Base-by-base conservation (phyloP, 495 filamentous ascomycete genomes). In the Penicillium dipodomyicola region DNA sequence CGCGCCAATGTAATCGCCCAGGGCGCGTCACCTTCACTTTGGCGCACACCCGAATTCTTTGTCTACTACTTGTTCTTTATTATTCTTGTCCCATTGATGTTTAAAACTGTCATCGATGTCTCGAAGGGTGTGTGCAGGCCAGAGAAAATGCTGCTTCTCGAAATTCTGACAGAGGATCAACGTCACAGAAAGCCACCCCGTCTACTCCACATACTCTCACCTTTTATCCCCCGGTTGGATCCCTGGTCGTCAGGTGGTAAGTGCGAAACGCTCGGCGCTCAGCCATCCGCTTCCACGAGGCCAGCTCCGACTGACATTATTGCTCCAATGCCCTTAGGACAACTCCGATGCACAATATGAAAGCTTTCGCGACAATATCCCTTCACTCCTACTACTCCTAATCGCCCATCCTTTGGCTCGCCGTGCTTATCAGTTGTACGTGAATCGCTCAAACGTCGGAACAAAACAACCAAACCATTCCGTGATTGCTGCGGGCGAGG, bases 331-430 rank as follows among this genome's bases (percentile, higher is more conserved):
- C 35, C 19, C 23, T 8, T 56, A 92, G 88, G 95, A 98, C 73
- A 85, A 92, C 56, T 94, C 91, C 8, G 94, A 99, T 74, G 67
- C 79, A 10, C 94, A 99, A 69, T 97, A 96, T 71, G 75, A 79
- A n/a, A 83, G 81, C 49, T 96, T 97, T 65, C 87, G 95, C 49
- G 76, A 83, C 49, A 97, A 97, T 69, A 80, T 97, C 32, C 92
- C 90, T 10, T 88, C 88, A 65, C 83, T 97, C 60, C 74, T 82
- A 2, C 50, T 82, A 4, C 80, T 97, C 5, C 74, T 97, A 5
- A 58, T 85, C 23, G 66, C 89, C 19, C 95, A 96, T 67, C 93
- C 90, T 11, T 66, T 96, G 10, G 77, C 91, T 41, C 88, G 94
- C 45, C 82, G 80, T 57, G 47, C 81, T 5, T 97, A 89, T 65